These are phyloP conservation scores for Suhomyces atakaporum DNA, from an alignment of 1,139 yeast species.

Conservation along the genomic window DNA sequence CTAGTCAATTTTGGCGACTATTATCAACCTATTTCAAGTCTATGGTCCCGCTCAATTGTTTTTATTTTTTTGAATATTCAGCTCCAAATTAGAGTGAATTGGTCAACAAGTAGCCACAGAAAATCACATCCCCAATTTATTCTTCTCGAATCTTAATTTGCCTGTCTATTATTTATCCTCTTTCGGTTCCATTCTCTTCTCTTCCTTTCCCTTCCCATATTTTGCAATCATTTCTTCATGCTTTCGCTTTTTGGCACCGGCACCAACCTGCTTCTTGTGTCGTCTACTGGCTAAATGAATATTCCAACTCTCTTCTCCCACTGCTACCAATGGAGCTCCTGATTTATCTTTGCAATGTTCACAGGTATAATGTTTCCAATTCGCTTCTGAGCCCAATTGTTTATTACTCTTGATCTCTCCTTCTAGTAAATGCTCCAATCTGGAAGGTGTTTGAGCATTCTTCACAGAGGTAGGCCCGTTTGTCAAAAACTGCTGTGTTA, in stretches of 20 bases:
- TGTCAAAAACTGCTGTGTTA: slow-evolving; percentile 43
- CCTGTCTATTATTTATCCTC: no score
- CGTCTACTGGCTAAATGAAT: slow-evolving; percentile 67
- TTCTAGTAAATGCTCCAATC: slow-evolving; percentile 38
- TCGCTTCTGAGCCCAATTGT: slow-evolving; percentile 35
- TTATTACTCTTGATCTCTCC: slow-evolving; percentile 37
- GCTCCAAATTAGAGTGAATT: no score
- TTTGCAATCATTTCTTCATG: slow-evolving; percentile 21
- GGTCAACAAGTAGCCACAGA: no score
- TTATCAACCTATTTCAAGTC: no score
- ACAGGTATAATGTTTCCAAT: slow-evolving; percentile 76
- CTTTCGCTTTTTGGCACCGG: slow-evolving; percentile 20
- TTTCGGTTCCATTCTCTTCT: neutral
- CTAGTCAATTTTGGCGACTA: no score
- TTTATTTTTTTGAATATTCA: no score
- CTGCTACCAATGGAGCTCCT: slow-evolving; percentile 59
- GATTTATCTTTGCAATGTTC: slow-evolving; percentile 60
- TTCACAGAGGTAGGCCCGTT: slow-evolving; percentile 30
- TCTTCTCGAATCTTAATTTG: no score
- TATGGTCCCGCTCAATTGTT: no score
- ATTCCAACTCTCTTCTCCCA: slow-evolving; percentile 74
- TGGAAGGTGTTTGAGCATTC: slow-evolving; percentile 44
- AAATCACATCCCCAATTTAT: no score
- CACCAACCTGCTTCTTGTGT: slow-evolving; percentile 42
- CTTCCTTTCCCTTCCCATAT: slow-evolving; percentile 2